These are phyloP conservation scores for Linanthus parryae DNA, from an alignment of 148 eudicot genomes.

Conservation along the genomic window DNA sequence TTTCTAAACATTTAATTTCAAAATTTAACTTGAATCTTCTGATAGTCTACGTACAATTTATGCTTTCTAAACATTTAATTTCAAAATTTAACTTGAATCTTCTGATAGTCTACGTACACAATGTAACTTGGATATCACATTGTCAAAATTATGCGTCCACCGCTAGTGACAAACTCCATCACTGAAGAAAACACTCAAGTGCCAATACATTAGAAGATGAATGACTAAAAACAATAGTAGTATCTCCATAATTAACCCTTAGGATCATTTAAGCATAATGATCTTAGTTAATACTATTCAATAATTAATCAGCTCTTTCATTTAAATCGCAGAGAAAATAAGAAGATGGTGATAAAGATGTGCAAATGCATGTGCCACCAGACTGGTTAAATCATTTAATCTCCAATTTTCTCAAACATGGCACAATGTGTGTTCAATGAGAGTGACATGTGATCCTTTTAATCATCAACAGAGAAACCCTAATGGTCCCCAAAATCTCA, in stretches of 20 bases:
- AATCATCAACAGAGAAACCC: background rate
- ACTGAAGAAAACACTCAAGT: background rate
- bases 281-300: background rate
- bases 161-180: background rate
- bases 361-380: constrained; percentile 16
- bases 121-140: too few species aligned
- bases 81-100: too few species aligned
- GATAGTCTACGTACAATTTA: too few species aligned
- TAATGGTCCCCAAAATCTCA: constrained; percentile 8
- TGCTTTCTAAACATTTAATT: too few species aligned
- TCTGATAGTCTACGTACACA: too few species aligned
- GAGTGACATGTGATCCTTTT: constrained; percentile 20
- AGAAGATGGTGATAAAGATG: background rate
- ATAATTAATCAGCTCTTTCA: background rate
- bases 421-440: constrained; percentile 26
- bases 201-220: too few species aligned
- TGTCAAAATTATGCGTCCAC: too few species aligned
- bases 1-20: too few species aligned
- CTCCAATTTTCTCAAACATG: constrained; percentile 16
- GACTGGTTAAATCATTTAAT: constrained; percentile 1
- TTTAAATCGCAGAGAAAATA: too few species aligned
- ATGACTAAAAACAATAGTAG: too few species aligned
- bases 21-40: too few species aligned
- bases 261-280: background rate
- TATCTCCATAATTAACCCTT: background rate